Evolutionary conservation across 331 rosid genomes (phyloP), one percentile per base, ranked within the genome.

Genomic region (Erythrophleum ivorense): DNA sequence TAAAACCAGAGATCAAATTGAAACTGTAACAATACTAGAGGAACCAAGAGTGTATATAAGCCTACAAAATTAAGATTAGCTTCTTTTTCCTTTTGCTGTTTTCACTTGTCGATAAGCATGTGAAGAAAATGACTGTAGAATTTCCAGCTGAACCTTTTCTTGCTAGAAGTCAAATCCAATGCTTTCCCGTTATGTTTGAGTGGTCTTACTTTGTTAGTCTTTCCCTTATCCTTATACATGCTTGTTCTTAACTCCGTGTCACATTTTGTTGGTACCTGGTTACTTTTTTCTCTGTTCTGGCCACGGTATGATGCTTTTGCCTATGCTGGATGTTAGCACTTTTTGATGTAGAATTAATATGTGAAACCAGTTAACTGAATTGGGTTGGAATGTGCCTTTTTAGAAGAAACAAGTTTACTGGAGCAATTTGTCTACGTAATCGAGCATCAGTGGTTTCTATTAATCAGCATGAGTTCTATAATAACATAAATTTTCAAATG

Each of bases 341-440:
- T 68, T 80, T 69, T 57, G 41, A 52, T 49, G 60, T 49, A 13
- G 57, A 72, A 7, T 53, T 53, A 64, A 10, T 16, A 8, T 19
- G 45, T 13, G 31, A 49, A 7, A 12, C 21, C 59, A 18, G 68
- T 57, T 31, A 18, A 68, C 55, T 79, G 60, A 24, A n/a, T 70
- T 58, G 21, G 60, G 11, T 68, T 29, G 2, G 55, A 4, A 41
- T 41, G 64, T 15, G 70, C 3, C 24, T 79, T 57, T 43, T 40
- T 31, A 5, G 80, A 68, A 41, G 45, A 40, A 6, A 36, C 29
- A 9, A 74, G 33, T 38, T 36, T 54, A n/a, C 66, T 36, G 31
- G 49, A 75, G 19, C 69, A 9, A 18, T 55, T 74, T 75, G 52
- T 13, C 38, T 55, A 55, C 76, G 46, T 82, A 6, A 69, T 48